Base-by-base conservation (phyloP, 768 basidiomycete genomes). In the Lyophyllum semitale region DNA sequence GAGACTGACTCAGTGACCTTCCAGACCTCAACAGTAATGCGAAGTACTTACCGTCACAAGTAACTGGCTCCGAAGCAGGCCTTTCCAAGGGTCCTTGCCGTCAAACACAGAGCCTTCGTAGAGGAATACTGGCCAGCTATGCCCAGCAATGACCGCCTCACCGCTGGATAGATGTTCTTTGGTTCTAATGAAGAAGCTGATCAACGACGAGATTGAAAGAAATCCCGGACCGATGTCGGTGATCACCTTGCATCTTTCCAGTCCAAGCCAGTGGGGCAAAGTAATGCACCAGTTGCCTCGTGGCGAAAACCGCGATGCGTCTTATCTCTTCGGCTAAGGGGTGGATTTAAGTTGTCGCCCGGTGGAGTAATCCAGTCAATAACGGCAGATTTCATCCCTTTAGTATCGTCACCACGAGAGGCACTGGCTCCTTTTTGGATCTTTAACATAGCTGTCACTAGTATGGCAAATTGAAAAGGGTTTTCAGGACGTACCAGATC, bases 81-180 rank as follows among this genome's bases (percentile, higher is more conserved):
- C 63, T 1, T 66, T 58, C 68, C 65, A 68, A 0, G 63, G 63
- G 27, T 70, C 59, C 26, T 66, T 54, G 2, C 48, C 38, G 27
- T 68, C 53, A 32, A 62, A 70, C 5, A 22, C 30, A 30, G 57
- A 54, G 22, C 58, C 47, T 1, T 43, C 17, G 33, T 68, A 68
- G 13, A 67, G n/a, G 26, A 68, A 63, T 8, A 63, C 15, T 0
- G 60, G 65, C 65, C 66, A 69, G 13, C 59, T 57, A 43, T 65
- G 62, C 13, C 62, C 59, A 8, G 54, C 38, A 15, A 68, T 56
- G 4, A 52, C 22, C 2, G 60, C 32, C 20, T 63, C 42, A 8
- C 60, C 61, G 12, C 22, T 4, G 4, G 35, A 11, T 20, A 50
- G 33, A 4, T 50, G 3, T 38, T 25, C 4, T 23, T 50, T 50